Conservation (phyloP, 2,329 filamentous ascomycete species). For the Xylariaceae sp. region DNA sequence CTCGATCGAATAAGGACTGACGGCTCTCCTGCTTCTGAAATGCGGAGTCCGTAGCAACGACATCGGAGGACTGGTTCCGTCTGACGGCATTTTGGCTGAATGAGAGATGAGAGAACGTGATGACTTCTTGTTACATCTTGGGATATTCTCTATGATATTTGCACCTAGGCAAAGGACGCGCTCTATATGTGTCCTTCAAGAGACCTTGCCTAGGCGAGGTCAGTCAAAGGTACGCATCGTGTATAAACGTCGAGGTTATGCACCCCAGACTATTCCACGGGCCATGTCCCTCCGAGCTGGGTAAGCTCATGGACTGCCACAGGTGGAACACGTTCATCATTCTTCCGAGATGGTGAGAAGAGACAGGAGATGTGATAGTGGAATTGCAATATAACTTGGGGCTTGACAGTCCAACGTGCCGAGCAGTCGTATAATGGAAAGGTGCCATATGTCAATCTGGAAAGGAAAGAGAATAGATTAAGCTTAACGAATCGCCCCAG, state of each 20-base stretch:
- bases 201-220: not conserved
- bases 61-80: not conserved
- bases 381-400: not conserved
- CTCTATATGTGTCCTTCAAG: constrained; percentile 1
- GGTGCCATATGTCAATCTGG: not conserved
- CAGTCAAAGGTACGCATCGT: constrained; percentile 24
- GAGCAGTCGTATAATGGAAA: constrained; percentile 7
- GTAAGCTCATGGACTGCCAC: constrained; percentile 5
- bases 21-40: not conserved
- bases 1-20: not conserved
- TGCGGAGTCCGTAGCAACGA: not conserved
- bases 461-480: not conserved
- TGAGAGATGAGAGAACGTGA: not conserved
- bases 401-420: not conserved
- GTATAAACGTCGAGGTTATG: constrained; percentile 13
- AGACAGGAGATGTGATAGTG: not conserved
- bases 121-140: not conserved
- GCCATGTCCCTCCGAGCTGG: constrained; percentile 19
- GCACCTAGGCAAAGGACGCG: no score
- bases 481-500: not conserved
- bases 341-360: constrained; percentile 6
- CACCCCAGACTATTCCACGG: constrained; percentile 22
- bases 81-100: not conserved
- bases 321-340: constrained; percentile 2
- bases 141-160: not conserved